Evolutionary conservation across 495 filamentous ascomycete species (phyloP).

Genomic region (Neohortaea acidophila): DNA sequence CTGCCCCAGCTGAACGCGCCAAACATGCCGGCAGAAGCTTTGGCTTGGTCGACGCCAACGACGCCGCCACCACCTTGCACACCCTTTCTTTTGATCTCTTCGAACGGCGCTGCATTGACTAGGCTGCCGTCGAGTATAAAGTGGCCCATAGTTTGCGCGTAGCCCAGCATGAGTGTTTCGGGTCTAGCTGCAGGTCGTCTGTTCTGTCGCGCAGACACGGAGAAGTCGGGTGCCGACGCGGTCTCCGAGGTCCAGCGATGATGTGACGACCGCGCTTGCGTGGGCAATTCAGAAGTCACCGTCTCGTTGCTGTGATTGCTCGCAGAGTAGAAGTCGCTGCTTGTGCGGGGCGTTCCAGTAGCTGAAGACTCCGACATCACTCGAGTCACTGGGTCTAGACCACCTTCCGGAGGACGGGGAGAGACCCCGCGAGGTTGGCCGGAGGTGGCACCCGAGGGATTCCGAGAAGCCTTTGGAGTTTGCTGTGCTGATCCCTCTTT

Average conservation of each 20-base stretch:
- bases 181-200: constrained; percentile 22
- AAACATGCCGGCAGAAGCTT: constrained; percentile 64
- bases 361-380: constrained; percentile 59
- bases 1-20: constrained; percentile 76
- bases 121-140: constrained; percentile 87
- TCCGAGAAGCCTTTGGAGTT: constrained; percentile 3
- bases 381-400: constrained; percentile 44
- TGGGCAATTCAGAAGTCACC: constrained; percentile 67
- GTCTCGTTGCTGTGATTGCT: constrained; percentile 93
- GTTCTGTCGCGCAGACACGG: no score
- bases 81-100: constrained; percentile 88
- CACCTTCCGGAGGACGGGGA: constrained; percentile 25
- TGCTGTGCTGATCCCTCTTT: no score
- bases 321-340: constrained; percentile 82
- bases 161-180: constrained; percentile 93
- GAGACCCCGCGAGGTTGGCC: constrained; percentile 20
- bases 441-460: constrained; percentile 12
- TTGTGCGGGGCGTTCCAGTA: constrained; percentile 62
- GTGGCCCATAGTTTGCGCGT: constrained; percentile 82
- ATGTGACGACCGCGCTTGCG: constrained; percentile 44
- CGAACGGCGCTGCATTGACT: constrained; percentile 76
- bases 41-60: constrained; percentile 60
- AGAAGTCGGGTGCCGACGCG: constrained; percentile 3
- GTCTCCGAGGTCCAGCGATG: constrained; percentile 32
- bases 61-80: constrained; percentile 71